Conservation (phyloP, 192 early-diverging fungal genomes). For the Lunasporangiospora selenospora region DNA sequence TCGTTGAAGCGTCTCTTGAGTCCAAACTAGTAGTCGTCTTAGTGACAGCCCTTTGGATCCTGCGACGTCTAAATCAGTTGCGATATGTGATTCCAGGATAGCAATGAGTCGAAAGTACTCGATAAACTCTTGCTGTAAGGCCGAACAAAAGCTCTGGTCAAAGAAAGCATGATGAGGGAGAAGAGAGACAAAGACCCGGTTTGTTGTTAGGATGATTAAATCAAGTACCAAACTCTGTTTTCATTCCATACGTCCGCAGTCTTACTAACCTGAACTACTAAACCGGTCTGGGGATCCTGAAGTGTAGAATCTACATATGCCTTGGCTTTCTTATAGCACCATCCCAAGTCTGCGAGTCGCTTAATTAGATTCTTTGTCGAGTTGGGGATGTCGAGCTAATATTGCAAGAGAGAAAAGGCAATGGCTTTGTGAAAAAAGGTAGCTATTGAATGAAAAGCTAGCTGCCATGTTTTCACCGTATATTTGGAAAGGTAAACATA, state of each 20-base stretch:
- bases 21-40: constrained; percentile 89
- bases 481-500: too few relatives aligned
- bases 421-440: not conserved
- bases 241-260: too few relatives aligned
- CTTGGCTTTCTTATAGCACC: constrained; percentile 72
- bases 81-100: constrained; percentile 80
- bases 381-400: constrained; percentile 57
- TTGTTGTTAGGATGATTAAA: not conserved
- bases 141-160: constrained; percentile 79
- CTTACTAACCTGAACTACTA: constrained; percentile 60
- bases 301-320: constrained; percentile 56
- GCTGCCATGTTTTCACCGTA: not conserved
- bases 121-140: constrained; percentile 79
- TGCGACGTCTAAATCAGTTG: constrained; percentile 53
- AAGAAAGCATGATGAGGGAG: too few relatives aligned
- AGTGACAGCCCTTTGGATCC: constrained; percentile 72
- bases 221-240: not conserved
- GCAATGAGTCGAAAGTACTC: constrained; percentile 91
- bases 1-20: constrained; percentile 75
- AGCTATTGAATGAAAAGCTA: too few relatives aligned
- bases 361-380: constrained; percentile 71
- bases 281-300: constrained; percentile 56
- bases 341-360: constrained; percentile 81
- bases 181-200: not conserved
- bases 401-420: not conserved